Conservation (phyloP, 371 early-diverging fungal genomes). For the Saksenaea oblongispora region DNA sequence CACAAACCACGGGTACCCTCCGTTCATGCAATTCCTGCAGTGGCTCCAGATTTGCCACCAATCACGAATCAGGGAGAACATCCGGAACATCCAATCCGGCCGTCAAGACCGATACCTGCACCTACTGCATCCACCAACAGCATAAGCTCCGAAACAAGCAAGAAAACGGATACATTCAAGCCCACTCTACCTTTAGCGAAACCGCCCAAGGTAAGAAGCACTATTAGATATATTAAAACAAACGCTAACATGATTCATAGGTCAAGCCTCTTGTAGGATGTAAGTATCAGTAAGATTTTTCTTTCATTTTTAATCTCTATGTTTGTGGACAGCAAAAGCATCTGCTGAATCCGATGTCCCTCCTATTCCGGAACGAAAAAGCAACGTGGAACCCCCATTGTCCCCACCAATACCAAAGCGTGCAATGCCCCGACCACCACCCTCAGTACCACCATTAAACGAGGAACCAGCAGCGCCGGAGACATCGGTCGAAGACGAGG, state of each 20-base stretch:
- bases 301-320: background rate
- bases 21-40: conserved; percentile 22
- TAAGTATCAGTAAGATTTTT: conserved; percentile 3
- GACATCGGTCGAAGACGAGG: conserved; percentile 9
- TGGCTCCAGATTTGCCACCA: conserved; percentile 50
- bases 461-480: conserved; percentile 13
- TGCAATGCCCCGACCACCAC: conserved; percentile 40
- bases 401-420: conserved; percentile 34
- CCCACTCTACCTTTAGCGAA: conserved; percentile 28
- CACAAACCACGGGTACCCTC: conserved; percentile 24
- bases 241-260: background rate
- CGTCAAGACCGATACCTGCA: conserved; percentile 37
- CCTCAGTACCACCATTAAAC: background rate
- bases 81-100: conserved; percentile 21
- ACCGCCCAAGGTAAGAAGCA: conserved; percentile 31
- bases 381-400: conserved; percentile 5
- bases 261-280: conserved; percentile 3
- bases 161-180: conserved; percentile 3
- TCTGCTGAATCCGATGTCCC: background rate
- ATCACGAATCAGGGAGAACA: conserved; percentile 18
- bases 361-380: conserved; percentile 7
- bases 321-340: background rate
- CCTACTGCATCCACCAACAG: conserved; percentile 15
- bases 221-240: background rate
- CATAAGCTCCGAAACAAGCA: conserved; percentile 4